phyloP scores from a whole-genome alignment of 305 asterid species.

The Solanum hybrid region DNA sequence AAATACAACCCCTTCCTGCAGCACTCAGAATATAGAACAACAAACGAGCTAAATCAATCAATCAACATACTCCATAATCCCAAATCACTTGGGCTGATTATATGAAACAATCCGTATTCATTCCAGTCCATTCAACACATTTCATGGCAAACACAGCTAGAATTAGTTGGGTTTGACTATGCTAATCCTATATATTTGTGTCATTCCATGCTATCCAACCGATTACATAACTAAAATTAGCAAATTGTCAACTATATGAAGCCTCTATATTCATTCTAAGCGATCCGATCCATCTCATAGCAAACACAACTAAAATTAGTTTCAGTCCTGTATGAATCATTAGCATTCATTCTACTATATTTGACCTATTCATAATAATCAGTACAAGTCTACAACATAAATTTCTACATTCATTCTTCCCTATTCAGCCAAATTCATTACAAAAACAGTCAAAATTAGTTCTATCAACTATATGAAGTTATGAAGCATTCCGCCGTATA shows the following conservation, averaged over 20 bases:
- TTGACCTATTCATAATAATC: not conserved
- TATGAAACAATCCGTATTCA: not conserved
- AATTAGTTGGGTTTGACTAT: not conserved
- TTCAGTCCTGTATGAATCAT: not conserved
- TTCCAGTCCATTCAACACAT: not conserved
- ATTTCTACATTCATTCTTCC: not conserved
- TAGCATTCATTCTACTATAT: not conserved
- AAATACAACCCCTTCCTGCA: conserved; percentile 76
- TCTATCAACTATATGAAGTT: not conserved
- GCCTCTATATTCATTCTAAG: not conserved
- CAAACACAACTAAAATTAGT: not conserved
- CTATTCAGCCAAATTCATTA: not conserved
- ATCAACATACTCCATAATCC: not conserved
- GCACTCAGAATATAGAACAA: not conserved
- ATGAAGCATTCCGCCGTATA: not conserved
- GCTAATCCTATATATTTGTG: not conserved
- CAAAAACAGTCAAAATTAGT: not conserved
- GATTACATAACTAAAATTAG: not conserved
- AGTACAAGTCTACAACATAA: not conserved
- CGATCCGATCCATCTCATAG: not conserved
- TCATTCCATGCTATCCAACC: not conserved
- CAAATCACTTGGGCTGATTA: not conserved
- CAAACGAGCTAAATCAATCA: not conserved
- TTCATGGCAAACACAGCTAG: not conserved
- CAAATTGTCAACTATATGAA: not conserved